phyloP scores from a whole-genome alignment of 441 rosid genomes.

The Populus hybrid region DNA sequence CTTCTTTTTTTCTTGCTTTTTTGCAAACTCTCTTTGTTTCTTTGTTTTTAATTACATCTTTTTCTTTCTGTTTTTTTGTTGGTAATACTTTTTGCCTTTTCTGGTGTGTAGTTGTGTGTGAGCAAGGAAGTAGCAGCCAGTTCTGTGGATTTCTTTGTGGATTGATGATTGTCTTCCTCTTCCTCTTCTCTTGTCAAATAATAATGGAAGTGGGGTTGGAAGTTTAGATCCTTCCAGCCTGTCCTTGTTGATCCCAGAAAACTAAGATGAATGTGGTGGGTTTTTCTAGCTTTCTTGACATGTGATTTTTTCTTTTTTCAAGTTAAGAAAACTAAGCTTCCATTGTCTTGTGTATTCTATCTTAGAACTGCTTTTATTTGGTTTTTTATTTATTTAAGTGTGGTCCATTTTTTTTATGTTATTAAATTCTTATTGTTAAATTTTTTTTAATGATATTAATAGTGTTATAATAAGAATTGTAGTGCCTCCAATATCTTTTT shows the following conservation, averaged over 20 bases:
- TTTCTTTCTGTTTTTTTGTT: not conserved
- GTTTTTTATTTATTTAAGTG: too few species aligned
- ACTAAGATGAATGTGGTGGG: not conserved
- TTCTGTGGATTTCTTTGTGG: too few species aligned
- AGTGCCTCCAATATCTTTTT: too few species aligned
- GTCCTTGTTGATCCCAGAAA: conserved; percentile 41
- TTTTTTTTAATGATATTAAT: too few species aligned
- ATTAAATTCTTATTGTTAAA: too few species aligned
- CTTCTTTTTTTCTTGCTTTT: conserved; percentile 38
- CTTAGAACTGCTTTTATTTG: not conserved
- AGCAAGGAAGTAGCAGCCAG: not conserved
- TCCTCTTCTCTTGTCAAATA: conserved; percentile 14
- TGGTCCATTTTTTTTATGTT: too few species aligned
- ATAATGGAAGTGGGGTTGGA: conserved; percentile 46
- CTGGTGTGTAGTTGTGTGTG: too few species aligned
- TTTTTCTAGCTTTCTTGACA: not conserved
- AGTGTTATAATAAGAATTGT: too few species aligned
- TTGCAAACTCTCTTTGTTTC: conserved; percentile 30
- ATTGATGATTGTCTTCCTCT: conserved; percentile 3
- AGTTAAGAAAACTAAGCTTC: not conserved
- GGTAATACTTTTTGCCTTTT: conserved; percentile 3
- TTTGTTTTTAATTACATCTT: not conserved
- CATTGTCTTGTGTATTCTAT: conserved; percentile 13
- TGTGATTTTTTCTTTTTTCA: too few species aligned
- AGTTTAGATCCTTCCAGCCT: conserved; percentile 63